Evolutionary conservation across 495 filamentous ascomycete species (phyloP).

Genomic region (Copromyces sp.): DNA sequence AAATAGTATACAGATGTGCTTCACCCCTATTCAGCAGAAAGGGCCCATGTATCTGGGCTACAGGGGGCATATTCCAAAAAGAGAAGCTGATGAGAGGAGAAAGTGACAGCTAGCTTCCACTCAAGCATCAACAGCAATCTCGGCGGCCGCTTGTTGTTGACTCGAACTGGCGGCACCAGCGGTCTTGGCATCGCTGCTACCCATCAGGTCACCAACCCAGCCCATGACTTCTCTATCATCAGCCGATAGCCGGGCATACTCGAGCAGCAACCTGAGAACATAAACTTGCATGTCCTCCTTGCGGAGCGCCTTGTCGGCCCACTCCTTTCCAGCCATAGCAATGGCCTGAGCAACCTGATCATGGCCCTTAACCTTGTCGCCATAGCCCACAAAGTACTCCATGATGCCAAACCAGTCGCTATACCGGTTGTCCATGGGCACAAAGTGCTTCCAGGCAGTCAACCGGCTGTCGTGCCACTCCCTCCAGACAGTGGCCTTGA

Average conservation of each 20-base stretch:
- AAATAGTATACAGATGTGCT: background rate
- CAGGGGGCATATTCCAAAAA: background rate
- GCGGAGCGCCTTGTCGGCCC: conserved; percentile 59
- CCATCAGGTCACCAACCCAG: conserved; percentile 44
- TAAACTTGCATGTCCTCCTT: conserved; percentile 68
- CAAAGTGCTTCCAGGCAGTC: conserved; percentile 63
- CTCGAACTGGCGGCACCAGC: background rate
- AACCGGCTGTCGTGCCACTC: conserved; percentile 69
- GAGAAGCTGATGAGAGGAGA: background rate
- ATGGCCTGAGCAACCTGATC: conserved; percentile 46
- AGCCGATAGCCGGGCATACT: conserved; percentile 59
- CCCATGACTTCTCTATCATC: conserved; percentile 57
- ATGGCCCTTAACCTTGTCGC: conserved; percentile 13
- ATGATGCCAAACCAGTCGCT: conserved; percentile 67
- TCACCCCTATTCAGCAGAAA: background rate
- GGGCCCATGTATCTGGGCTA: background rate
- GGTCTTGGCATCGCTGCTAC: background rate
- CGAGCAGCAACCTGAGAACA: conserved; percentile 54
- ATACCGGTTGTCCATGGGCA: conserved; percentile 79
- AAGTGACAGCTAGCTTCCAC: background rate
- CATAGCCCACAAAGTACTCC: conserved; percentile 64
- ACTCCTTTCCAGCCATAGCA: conserved; percentile 51
- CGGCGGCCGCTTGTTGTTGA: background rate
- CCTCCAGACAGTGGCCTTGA: conserved; percentile 65
- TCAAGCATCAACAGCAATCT: background rate